Percentiles rank a stretch among this genome's conserved stretches.
phyloP scores from a whole-genome alignment of 108 stramenopile genomes.

The Epipyxis sp. region DNA sequence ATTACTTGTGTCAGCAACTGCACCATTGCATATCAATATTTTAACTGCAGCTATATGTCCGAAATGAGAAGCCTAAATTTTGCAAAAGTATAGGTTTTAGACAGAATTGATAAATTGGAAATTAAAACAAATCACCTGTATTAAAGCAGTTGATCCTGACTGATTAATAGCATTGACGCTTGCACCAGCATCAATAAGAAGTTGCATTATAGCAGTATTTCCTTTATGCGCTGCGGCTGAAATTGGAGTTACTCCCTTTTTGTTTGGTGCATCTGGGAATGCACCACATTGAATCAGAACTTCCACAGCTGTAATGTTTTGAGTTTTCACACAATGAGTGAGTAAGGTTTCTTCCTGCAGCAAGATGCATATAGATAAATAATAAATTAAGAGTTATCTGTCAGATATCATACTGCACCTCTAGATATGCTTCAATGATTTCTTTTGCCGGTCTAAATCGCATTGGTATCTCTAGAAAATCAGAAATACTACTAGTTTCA shows the following conservation, averaged over 20 bases:
- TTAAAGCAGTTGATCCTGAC: conserved; percentile 72
- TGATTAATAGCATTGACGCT: conserved; percentile 56
- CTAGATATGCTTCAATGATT: no score
- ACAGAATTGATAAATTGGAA: not conserved
- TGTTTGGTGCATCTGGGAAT: conserved; percentile 15
- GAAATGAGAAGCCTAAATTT: conserved; percentile 65
- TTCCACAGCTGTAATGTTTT: not conserved
- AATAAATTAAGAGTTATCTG: no score
- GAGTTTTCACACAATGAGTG: not conserved
- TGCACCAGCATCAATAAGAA: conserved; percentile 47
- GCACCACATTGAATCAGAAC: not conserved
- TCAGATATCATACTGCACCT: no score
- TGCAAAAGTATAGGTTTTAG: no score
- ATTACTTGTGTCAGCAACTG: conserved; percentile 67
- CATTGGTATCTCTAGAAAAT: no score
- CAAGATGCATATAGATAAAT: not conserved
- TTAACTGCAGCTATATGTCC: conserved; percentile 64
- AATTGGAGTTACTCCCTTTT: conserved; percentile 46
- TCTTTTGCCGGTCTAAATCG: no score
- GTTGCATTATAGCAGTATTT: conserved; percentile 37
- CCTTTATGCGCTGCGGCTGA: conserved; percentile 53
- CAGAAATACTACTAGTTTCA: no score
- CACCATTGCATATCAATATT: conserved; percentile 56
- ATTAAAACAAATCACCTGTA: conserved; percentile 46
- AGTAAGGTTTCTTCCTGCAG: not conserved